Conservation (phyloP, 2,329 filamentous ascomycete species). For the Trichoderma endophyticum region DNA sequence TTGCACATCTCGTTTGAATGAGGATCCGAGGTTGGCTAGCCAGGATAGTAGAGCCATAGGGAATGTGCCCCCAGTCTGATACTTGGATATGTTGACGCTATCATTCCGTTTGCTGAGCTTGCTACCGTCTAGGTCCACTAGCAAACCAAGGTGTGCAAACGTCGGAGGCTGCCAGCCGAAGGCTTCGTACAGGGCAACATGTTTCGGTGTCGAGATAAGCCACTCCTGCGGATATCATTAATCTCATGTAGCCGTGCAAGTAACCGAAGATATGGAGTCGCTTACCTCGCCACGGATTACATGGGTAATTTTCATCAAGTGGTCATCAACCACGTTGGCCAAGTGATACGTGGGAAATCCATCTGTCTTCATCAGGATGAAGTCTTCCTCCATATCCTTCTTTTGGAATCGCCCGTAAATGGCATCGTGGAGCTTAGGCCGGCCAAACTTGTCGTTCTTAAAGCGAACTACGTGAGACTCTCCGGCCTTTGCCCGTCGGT, state of each 20-base stretch:
- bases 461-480: slow-evolving; percentile 77
- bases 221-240: slow-evolving; percentile 62
- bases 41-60: slow-evolving; percentile 68
- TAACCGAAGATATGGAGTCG: slow-evolving; percentile 5
- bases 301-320: slow-evolving; percentile 92
- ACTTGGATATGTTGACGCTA: slow-evolving; percentile 49
- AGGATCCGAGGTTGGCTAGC: slow-evolving; percentile 63
- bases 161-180: slow-evolving; percentile 69
- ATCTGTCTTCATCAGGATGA: slow-evolving; percentile 86
- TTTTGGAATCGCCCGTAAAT: slow-evolving; percentile 70
- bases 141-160: slow-evolving; percentile 79
- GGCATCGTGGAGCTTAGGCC: slow-evolving; percentile 68
- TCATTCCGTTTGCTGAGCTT: slow-evolving; percentile 84
- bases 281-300: slow-evolving; percentile 81
- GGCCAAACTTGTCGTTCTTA: slow-evolving; percentile 52
- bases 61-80: slow-evolving; percentile 45
- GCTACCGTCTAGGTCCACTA: slow-evolving; percentile 64
- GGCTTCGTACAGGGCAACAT: slow-evolving; percentile 68
- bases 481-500: slow-evolving; percentile 63
- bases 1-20: slow-evolving; percentile 28
- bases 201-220: slow-evolving; percentile 86
- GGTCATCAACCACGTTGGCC: slow-evolving; percentile 94
- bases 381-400: slow-evolving; percentile 65
- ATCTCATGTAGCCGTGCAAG: not conserved
- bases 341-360: slow-evolving; percentile 95